Conservation (phyloP, 1,139 yeast species). For the Yamadazyma aaseri region DNA sequence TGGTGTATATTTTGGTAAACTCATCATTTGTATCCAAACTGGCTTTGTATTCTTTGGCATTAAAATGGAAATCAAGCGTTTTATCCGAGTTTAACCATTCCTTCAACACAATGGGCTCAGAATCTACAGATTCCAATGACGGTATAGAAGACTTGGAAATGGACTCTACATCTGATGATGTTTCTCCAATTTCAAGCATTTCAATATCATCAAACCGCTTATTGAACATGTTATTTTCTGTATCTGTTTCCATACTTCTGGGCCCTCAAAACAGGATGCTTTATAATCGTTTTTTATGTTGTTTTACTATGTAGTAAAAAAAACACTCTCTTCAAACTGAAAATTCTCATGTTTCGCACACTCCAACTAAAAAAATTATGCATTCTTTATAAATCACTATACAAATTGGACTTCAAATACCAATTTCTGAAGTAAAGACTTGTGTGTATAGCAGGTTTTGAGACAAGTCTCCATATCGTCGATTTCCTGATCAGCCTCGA, state of each 20-base stretch:
- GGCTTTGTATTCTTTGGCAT: slow-evolving; percentile 24
- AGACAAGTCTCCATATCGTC: slow-evolving; percentile 11
- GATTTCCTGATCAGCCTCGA: slow-evolving; percentile 6
- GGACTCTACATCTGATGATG: slow-evolving; percentile 34
- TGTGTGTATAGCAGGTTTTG: slow-evolving; percentile 15
- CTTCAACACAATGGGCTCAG: slow-evolving; percentile 24
- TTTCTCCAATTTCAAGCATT: slow-evolving; percentile 46
- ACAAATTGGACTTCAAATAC: slow-evolving; percentile 13
- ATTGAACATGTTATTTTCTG: slow-evolving; percentile 4
- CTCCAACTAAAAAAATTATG: too few species aligned
- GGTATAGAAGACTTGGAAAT: slow-evolving; percentile 23
- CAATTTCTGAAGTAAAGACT: slow-evolving; percentile 14
- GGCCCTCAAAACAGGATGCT: too few species aligned
- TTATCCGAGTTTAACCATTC: slow-evolving; percentile 37
- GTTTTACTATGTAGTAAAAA: too few species aligned
- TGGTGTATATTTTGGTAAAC: slow-evolving; percentile 22
- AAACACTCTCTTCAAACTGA: too few species aligned
- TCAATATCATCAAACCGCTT: slow-evolving; percentile 40
- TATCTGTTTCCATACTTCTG: neutral
- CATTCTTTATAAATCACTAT: too few species aligned
- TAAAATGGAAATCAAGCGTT: slow-evolving; percentile 32
- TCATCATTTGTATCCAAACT: slow-evolving; percentile 21
- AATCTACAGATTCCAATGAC: slow-evolving; percentile 12
- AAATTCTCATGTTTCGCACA: too few species aligned
- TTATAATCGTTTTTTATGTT: too few species aligned